These are phyloP conservation scores for Lumnitzera littorea DNA, from an alignment of 345 rosid genomes.

Conservation along the genomic window DNA sequence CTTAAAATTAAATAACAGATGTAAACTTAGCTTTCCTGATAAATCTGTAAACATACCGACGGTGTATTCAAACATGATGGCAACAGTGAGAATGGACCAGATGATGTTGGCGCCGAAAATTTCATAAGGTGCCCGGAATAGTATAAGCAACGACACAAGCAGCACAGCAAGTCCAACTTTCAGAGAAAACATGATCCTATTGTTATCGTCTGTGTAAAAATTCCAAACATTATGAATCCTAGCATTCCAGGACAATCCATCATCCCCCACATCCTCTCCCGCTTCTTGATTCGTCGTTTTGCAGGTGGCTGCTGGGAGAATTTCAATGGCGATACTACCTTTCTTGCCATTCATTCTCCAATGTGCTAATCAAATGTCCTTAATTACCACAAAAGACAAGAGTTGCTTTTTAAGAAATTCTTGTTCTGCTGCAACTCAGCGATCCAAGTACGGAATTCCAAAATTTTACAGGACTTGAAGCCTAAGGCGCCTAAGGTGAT, in stretches of 20 bases:
- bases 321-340: constrained; percentile 31
- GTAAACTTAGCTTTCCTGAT: no score
- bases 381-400: no score
- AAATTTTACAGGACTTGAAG: no score
- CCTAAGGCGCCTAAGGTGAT: no score
- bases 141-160: constrained; percentile 52
- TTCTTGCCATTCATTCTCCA: constrained; percentile 63
- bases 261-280: constrained; percentile 4
- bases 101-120: constrained; percentile 52
- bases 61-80: constrained; percentile 61
- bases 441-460: constrained; percentile 1
- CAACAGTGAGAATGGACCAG: constrained; percentile 73
- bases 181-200: constrained; percentile 44
- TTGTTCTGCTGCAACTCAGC: background rate
- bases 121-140: constrained; percentile 49
- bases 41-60: constrained; percentile 33
- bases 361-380: no score
- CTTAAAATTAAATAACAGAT: no score
- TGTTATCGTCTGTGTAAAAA: constrained; percentile 44
- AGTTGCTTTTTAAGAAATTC: constrained; percentile 3
- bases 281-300: constrained; percentile 18
- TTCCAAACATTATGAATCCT: constrained; percentile 43
- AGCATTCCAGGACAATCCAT: constrained; percentile 14
- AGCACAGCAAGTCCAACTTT: constrained; percentile 65
- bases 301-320: constrained; percentile 16